These are phyloP conservation scores for Cardamine occulta DNA, from an alignment of 345 rosid genomes.

Conservation along the genomic window DNA sequence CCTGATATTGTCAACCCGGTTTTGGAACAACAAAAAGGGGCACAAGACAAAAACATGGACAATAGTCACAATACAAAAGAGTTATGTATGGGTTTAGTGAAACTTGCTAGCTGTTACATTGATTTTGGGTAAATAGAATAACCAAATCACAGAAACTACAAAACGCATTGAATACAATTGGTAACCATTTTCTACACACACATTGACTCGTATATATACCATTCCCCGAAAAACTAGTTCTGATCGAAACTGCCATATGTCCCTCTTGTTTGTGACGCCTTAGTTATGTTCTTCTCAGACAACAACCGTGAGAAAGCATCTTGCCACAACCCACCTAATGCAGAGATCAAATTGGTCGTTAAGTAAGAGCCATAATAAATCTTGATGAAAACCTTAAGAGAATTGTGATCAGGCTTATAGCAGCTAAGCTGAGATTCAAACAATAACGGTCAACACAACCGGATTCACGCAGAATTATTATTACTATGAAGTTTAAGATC, in stretches of 20 bases:
- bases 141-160: conserved; percentile 20
- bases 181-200: conserved; percentile 29
- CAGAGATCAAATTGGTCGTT: conserved; percentile 9
- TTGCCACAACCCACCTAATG: conserved; percentile 25
- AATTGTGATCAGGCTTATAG: conserved; percentile 12
- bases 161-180: background rate
- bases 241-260: conserved; percentile 26
- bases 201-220: conserved; percentile 10
- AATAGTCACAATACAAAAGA: background rate
- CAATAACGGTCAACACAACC: background rate
- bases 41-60: background rate
- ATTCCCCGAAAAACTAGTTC: conserved; percentile 24
- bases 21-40: background rate
- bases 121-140: conserved; percentile 13
- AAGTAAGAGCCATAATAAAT: conserved; percentile 3
- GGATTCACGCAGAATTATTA: background rate
- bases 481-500: conserved; percentile 2
- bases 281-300: conserved; percentile 32
- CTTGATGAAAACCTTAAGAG: background rate
- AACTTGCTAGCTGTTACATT: conserved; percentile 10
- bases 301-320: conserved; percentile 35
- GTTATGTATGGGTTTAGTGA: background rate
- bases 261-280: conserved; percentile 19
- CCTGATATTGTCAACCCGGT: conserved; percentile 16
- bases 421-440: conserved; percentile 12